Conservation (phyloP, 768 basidiomycete species). For the Rhizopogon vinicolor region DNA sequence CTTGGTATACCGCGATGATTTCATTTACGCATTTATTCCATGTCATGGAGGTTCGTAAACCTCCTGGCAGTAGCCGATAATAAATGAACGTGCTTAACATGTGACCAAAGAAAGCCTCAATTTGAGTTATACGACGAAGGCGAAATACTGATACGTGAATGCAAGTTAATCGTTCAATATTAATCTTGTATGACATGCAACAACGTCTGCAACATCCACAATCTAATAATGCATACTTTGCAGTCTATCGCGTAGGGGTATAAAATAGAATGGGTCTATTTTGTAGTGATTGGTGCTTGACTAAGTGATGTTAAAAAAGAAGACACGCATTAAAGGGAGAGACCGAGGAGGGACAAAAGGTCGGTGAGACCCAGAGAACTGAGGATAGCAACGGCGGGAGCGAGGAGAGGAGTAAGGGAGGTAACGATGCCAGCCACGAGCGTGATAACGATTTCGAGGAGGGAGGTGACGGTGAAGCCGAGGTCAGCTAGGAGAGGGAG, state of each 20-base stretch:
- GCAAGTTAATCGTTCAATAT: background rate
- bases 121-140: too few species aligned
- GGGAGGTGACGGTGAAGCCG: constrained; percentile 1
- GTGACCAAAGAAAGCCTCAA: too few species aligned
- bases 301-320: too few species aligned
- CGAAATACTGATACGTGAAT: too few species aligned
- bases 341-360: constrained; percentile 19
- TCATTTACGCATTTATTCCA: too few species aligned
- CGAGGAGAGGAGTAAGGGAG: constrained; percentile 17
- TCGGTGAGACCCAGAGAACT: constrained; percentile 14
- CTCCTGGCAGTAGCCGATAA: too few species aligned
- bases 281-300: background rate
- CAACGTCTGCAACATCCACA: background rate
- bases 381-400: constrained; percentile 14
- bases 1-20: too few species aligned
- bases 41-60: too few species aligned
- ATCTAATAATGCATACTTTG: background rate
- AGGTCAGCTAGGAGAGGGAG: constrained; percentile 16
- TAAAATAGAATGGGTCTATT: constrained; percentile 2
- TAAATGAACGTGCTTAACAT: too few species aligned
- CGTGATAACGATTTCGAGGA: background rate
- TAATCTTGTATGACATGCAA: background rate
- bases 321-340: constrained; percentile 10
- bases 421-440: constrained; percentile 21
- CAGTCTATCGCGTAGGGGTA: background rate